These are phyloP conservation scores for Echria macrotheca DNA, from an alignment of 495 filamentous ascomycete species.

Conservation along the genomic window DNA sequence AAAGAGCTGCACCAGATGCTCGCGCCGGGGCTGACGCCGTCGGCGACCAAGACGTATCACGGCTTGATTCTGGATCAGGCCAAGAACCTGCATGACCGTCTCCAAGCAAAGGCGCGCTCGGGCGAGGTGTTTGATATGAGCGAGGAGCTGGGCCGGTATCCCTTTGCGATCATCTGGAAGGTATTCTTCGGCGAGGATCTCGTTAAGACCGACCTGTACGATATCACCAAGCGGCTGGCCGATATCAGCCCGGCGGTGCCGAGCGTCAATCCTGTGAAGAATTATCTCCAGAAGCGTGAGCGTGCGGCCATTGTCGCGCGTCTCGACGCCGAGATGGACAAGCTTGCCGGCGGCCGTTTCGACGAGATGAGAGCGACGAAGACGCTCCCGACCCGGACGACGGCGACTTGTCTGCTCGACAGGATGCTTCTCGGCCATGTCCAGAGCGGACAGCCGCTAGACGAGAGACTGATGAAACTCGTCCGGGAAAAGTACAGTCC, in stretches of 20 bases:
- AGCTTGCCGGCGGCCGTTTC: constrained; percentile 4
- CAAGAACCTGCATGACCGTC: constrained; percentile 7
- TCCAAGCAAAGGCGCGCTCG: constrained; percentile 1
- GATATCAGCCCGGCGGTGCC: constrained; percentile 3
- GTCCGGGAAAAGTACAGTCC: constrained; percentile 9
- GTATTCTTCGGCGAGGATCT: constrained; percentile 13
- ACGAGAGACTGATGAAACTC: constrained; percentile 2
- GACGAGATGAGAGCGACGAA: constrained; percentile 10
- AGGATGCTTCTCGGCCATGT: constrained; percentile 17
- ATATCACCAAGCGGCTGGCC: neutral
- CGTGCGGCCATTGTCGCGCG: neutral
- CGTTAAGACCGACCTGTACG: neutral
- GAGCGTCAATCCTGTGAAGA: constrained; percentile 4
- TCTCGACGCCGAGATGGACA: constrained; percentile 6
- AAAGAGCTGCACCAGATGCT: constrained; percentile 18
- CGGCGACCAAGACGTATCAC: constrained; percentile 11
- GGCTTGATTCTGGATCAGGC: constrained; percentile 12
- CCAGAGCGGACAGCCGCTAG: constrained; percentile 1
- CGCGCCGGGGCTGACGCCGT: constrained; percentile 13
- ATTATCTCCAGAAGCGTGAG: constrained; percentile 3
- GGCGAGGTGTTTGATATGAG: constrained; percentile 6
- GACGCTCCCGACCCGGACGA: constrained; percentile 14
- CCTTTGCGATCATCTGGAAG: constrained; percentile 14
- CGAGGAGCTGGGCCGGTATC: constrained; percentile 4
- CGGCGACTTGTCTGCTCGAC: constrained; percentile 17